Evolutionary conservation across 805 yeast species (phyloP), one percentile per base, ranked within the genome.

Genomic region (Cyberlindnera saturnus): DNA sequence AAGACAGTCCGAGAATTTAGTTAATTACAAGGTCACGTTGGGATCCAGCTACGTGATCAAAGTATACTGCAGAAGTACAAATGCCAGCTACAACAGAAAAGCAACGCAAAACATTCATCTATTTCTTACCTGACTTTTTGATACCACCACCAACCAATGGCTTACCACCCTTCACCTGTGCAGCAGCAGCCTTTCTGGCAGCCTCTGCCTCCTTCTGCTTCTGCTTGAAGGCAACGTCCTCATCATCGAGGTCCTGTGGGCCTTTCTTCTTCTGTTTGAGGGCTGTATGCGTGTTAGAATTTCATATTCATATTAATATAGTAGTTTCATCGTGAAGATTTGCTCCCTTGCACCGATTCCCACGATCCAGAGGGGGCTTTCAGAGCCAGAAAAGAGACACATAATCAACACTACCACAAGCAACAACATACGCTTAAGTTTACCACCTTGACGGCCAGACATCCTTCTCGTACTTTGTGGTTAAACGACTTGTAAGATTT

Each of bases 391-490:
- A 17, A 3, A 11, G 30, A 6, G 15, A 14, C 17, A 19, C 9
- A 10, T n/a, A 6, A 32, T 8, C 6, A 15, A 30, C 32, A 11
- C 29, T 32, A 9, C 11, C 10, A 9, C 14, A 28, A n/a, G 18
- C 6, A 6, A 19, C 23, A 8, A 68, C 79, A 47, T 60, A 70
- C 89, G 97, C 80, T 90, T 90, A 47, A 90, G 81, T 66, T 90
- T 90, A 61, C 97, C 97, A 62, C 97, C 97, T 74, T 90, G 96
- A 73, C 96, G 89, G 59, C 96, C 89, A 40, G 96, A 88, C 96
- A 89, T 88, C 36, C 35, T 40, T 18, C 16, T 10, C 13, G 13
- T 7, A n/a, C 9, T 36, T 32, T 23, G 14, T 7, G 15, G 5
- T 16, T 28, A 4, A 19, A n/a, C 9, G 20, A 28, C 20, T 13